These are phyloP conservation scores for Arthroderma sp. DNA, from an alignment of 2,329 filamentous ascomycete species.

Conservation along the genomic window DNA sequence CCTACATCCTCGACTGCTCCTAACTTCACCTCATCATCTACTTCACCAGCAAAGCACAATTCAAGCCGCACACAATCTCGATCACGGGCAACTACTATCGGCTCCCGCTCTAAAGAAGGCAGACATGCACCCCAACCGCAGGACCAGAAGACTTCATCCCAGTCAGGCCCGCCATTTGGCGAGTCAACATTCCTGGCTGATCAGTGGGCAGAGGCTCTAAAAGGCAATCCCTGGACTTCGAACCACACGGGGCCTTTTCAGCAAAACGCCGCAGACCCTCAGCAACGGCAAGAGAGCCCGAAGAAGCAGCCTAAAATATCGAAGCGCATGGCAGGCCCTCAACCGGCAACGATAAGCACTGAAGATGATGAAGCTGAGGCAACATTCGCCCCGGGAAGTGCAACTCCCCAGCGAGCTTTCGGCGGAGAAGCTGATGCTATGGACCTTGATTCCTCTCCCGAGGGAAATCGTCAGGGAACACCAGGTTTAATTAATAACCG, in stretches of 20 bases:
- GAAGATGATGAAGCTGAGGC: conserved; percentile 27
- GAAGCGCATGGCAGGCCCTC: conserved; percentile 19
- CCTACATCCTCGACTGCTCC: conserved; percentile 17
- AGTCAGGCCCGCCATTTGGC: conserved; percentile 15
- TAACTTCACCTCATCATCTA: conserved; percentile 10
- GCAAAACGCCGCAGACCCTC: conserved; percentile 14
- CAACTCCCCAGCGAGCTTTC: conserved; percentile 10
- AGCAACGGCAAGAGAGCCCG: conserved; percentile 19
- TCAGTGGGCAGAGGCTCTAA: conserved; percentile 26
- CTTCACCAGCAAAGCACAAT: not conserved
- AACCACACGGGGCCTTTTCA: conserved; percentile 18
- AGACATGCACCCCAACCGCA: conserved; percentile 1
- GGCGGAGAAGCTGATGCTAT: conserved; percentile 26
- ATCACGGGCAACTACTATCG: conserved; percentile 8
- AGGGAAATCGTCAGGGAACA: too few relatives aligned
- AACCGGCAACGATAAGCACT: conserved; percentile 24
- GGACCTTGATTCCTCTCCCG: conserved; percentile 27
- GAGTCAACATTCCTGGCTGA: conserved; percentile 26
- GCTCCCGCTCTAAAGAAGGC: conserved; percentile 9
- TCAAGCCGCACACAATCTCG: not conserved
- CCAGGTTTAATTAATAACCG: too few relatives aligned
- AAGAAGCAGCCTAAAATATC: conserved; percentile 20
- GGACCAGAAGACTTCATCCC: conserved; percentile 9
- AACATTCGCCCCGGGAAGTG: conserved; percentile 16
- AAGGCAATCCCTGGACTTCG: conserved; percentile 21